These are phyloP conservation scores for Thelonectria discophora DNA, from an alignment of 2,329 filamentous ascomycete species.

Conservation along the genomic window DNA sequence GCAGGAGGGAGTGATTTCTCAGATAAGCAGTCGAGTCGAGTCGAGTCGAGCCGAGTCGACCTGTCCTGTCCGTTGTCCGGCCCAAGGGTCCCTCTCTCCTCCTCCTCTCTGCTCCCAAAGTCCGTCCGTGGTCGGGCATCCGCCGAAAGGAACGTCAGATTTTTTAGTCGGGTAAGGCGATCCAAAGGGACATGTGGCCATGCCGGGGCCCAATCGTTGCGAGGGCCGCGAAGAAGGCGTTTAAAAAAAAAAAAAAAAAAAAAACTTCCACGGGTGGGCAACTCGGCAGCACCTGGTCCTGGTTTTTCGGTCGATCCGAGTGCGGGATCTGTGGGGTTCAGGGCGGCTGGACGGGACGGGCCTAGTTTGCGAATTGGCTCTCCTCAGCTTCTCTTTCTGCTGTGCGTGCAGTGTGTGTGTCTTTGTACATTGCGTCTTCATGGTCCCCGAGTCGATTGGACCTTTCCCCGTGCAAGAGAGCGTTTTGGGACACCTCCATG, in stretches of 20 bases:
- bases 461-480: neutral
- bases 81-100: slow-evolving; percentile 24
- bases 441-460: slow-evolving; percentile 6
- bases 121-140: slow-evolving; percentile 35
- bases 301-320: slow-evolving; percentile 33
- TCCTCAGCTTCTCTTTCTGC: neutral
- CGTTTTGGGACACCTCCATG: slow-evolving; percentile 14
- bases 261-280: slow-evolving; percentile 8
- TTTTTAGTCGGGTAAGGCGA: slow-evolving; percentile 20
- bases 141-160: slow-evolving; percentile 21
- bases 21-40: slow-evolving; percentile 18
- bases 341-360: slow-evolving; percentile 41
- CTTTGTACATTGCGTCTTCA: slow-evolving; percentile 2
- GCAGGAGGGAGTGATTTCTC: slow-evolving; percentile 12
- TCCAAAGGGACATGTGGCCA: slow-evolving; percentile 21
- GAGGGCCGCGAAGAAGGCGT: slow-evolving; percentile 13
- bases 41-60: no score
- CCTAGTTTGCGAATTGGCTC: slow-evolving; percentile 33
- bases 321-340: slow-evolving; percentile 38
- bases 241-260: no score
- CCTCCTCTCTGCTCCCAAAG: no score
- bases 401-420: neutral
- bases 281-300: slow-evolving; percentile 23
- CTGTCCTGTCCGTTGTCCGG: no score
- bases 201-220: slow-evolving; percentile 31